Base-by-base conservation (phyloP, 306 rosid species). In the Fragaria iinumae region DNA sequence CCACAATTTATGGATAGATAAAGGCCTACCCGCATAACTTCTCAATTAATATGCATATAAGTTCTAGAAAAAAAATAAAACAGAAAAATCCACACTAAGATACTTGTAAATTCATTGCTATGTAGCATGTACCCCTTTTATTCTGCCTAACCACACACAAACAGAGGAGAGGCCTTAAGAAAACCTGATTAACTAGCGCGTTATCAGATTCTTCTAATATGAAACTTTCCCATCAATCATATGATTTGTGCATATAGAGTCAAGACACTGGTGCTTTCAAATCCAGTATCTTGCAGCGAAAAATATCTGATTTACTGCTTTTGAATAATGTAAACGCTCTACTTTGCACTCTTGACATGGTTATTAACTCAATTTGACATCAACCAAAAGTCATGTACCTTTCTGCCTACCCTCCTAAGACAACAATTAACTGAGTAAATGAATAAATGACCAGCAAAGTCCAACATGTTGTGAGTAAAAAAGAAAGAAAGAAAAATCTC, bases 1-100 rank as follows among this genome's bases (percentile, higher is more conserved):
- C 44, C 62, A 71, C 17, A 71, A 11, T 49, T 70, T 71, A 10
- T 49, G 29, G 75, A 29, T 29, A 29, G 29, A 71, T 16, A 71
- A 49, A 49, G 55, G 7, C 55, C 2, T 20, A 39, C 47, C 18
- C 1, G 39, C 39, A 27, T 25, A 60, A 60, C 67, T 60, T 27
- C 39, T 60, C 32, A 57, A 57, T 10, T 48, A 17, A 18, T 71
- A 71, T 29, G 20, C n/a, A 53, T 53, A 20, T 53, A 20, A 14
- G 10, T 44, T 45, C 25, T 20, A 11, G 9, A 69, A 69, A 69
- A 4, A 27, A 34, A 27, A 69, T 1, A 27, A 20, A 16, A 14
- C 13, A 13, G 13, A 12, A 44, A 25, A 12, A 45, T 25, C 18
- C 45, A 39, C 36, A n/a, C 16, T 32, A 7, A 16, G 68, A 36